Conservation (phyloP, 208 protist genomes). For the Leishmania major region DNA sequence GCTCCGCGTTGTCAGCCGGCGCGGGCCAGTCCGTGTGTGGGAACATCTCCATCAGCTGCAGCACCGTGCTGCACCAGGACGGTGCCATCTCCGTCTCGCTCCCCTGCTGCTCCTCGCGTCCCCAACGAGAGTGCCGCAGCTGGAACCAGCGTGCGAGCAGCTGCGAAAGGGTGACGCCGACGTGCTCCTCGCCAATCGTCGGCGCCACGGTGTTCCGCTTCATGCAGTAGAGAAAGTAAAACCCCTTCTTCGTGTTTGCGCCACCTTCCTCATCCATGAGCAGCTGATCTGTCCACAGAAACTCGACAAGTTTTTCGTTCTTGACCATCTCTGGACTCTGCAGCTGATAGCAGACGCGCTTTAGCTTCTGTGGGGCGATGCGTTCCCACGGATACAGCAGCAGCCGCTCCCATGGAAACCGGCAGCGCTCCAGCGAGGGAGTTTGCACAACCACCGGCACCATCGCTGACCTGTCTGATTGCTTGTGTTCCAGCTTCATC, state of each 20-base stretch:
- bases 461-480: not conserved
- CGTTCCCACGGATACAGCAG: slow-evolving; percentile 49
- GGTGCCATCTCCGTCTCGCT: slow-evolving; percentile 46
- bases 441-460: slow-evolving; percentile 32
- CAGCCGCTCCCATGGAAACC: slow-evolving; percentile 67
- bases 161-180: slow-evolving; percentile 38
- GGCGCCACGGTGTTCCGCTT: slow-evolving; percentile 33
- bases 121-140: slow-evolving; percentile 76
- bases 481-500: slow-evolving; percentile 5
- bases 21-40: slow-evolving; percentile 51
- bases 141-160: slow-evolving; percentile 80
- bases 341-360: slow-evolving; percentile 54
- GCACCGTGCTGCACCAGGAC: slow-evolving; percentile 59
- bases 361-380: slow-evolving; percentile 52
- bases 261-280: slow-evolving; percentile 83
- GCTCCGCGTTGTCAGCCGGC: slow-evolving; percentile 27
- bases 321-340: slow-evolving; percentile 30
- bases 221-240: slow-evolving; percentile 86
- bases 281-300: slow-evolving; percentile 67
- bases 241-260: slow-evolving; percentile 72
- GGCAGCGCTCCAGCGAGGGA: slow-evolving; percentile 51
- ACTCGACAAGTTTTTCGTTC: slow-evolving; percentile 56
- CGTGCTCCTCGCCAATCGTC: slow-evolving; percentile 32
- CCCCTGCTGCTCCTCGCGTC: slow-evolving; percentile 40
- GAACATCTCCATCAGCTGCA: slow-evolving; percentile 59